phyloP scores from a whole-genome alignment of 2,329 filamentous ascomycete species.

The Apiospora marii region DNA sequence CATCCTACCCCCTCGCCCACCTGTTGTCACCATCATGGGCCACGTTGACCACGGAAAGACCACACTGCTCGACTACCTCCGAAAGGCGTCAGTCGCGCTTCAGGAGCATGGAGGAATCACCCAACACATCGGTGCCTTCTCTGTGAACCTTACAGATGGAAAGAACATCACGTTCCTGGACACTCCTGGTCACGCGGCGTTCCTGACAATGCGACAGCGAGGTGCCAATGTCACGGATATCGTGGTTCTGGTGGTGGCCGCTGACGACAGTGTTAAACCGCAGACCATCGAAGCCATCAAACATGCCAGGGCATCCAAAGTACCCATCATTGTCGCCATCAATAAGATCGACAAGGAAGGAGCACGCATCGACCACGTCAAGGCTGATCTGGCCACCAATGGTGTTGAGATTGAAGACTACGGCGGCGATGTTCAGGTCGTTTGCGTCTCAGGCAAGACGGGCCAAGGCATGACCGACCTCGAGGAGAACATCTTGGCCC shows the following conservation, averaged over 20 bases:
- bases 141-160: constrained; percentile 83
- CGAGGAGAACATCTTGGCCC: constrained; percentile 86
- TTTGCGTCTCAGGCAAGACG: constrained; percentile 91
- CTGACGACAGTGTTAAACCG: constrained; percentile 96
- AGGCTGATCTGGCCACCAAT: constrained; percentile 82
- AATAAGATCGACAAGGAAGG: constrained; percentile 96
- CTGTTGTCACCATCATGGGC: constrained; percentile 98
- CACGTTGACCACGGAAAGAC: constrained; percentile 99
- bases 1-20: constrained; percentile 76
- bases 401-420: constrained; percentile 94
- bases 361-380: constrained; percentile 82
- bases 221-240: constrained; percentile 97
- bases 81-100: constrained; percentile 90
- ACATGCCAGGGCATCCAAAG: constrained; percentile 84
- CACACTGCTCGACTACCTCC: constrained; percentile 90
- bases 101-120: constrained; percentile 97
- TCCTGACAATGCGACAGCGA: constrained; percentile 93
- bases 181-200: constrained; percentile 94
- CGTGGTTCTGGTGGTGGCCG: constrained; percentile 92
- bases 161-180: constrained; percentile 96
- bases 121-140: constrained; percentile 97
- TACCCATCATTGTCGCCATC: constrained; percentile 96
- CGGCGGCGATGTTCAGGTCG: constrained; percentile 92
- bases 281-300: constrained; percentile 97
- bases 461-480: constrained; percentile 90